Base-by-base conservation (phyloP, 2,329 filamentous ascomycete genomes). In the Diaporthe citrichinensis region DNA sequence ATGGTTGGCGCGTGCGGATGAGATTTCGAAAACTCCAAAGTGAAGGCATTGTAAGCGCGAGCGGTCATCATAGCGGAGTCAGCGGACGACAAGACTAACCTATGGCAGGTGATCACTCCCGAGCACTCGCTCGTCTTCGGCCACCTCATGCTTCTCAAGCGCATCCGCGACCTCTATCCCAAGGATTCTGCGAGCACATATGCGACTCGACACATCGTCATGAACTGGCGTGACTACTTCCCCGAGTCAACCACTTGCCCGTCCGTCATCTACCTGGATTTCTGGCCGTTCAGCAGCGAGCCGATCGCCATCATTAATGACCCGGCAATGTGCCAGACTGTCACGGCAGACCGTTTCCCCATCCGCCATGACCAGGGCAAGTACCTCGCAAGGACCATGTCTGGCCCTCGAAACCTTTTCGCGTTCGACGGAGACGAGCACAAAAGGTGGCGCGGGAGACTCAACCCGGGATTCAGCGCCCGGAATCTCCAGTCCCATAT, bases 231-330 rank as follows among this genome's bases (percentile, higher is more conserved):
- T 15, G 34, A 57, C 17, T 75, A 78, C 51, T 79, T 80, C 53
- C 78, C 78, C 1, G 49, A 10, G 0, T 57, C 17, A 12, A 36
- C 65, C 3, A 20, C 41, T 14, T 77, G 74, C 7, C 79, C 79
- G 0, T 75, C 76, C 0, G 55, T 80, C 5, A 55, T 78, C 15
- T 80, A 80, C 46, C 62, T 80, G 3, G 79, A 80, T 59, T 69
- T 80, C 7, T 80, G 79, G 78, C 79, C 78, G 0, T 58, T 79
- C 6, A 39, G 75, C 3, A 68, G 78, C 5, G 49, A 78, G 34
- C 75, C 78, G 0, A 9, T 80, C 9, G 75, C 78, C 23, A 34
- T 57, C 2, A 51, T 72, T 1, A 61, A 34, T 3, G 53, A 59
- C 25, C 76, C 79, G 2, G 68, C 69, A 6, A 17, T 74, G 6